Evolutionary conservation across 1,284 basidiomycete species (phyloP).

Genomic region (Naganishia albida): DNA sequence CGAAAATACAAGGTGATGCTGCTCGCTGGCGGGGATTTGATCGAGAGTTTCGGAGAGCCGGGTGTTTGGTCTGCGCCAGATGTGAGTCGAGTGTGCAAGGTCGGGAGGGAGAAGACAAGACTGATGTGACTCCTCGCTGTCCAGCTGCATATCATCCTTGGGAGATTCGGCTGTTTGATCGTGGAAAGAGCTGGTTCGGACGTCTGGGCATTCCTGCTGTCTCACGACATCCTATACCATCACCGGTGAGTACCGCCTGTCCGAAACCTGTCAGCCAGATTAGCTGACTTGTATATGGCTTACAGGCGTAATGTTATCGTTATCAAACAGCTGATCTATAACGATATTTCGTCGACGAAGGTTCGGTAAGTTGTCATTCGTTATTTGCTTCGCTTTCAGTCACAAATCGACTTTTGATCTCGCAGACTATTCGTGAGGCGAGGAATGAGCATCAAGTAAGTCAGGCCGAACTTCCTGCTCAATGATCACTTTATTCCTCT

Average conservation of each 20-base stretch:
- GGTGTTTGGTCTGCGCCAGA: constrained; percentile 96
- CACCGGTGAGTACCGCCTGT: constrained; percentile 47
- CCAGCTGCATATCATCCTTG: constrained; percentile 92
- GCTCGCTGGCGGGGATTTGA: constrained; percentile 93
- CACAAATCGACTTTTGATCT: constrained; percentile 16
- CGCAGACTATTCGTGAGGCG: constrained; percentile 79
- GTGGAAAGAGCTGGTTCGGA: constrained; percentile 93
- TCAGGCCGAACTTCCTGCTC: constrained; percentile 13
- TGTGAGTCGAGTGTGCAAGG: constrained; percentile 58
- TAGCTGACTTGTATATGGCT: neutral
- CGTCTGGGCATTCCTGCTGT: constrained; percentile 65
- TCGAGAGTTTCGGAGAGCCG: constrained; percentile 92
- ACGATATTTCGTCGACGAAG: constrained; percentile 96
- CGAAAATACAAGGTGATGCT: constrained; percentile 73
- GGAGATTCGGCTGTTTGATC: constrained; percentile 90
- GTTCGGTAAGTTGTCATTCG: constrained; percentile 56
- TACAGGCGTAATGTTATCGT: constrained; percentile 79
- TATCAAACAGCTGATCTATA: constrained; percentile 94
- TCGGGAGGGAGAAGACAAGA: neutral
- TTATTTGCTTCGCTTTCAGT: constrained; percentile 1
- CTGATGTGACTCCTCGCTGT: constrained; percentile 5
- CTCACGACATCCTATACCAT: constrained; percentile 60
- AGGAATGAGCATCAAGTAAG: constrained; percentile 79
- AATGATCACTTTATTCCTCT: neutral
- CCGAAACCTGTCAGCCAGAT: neutral